phyloP scores from a whole-genome alignment of 139 green algal genomes.

The Chlorella sp. region DNA sequence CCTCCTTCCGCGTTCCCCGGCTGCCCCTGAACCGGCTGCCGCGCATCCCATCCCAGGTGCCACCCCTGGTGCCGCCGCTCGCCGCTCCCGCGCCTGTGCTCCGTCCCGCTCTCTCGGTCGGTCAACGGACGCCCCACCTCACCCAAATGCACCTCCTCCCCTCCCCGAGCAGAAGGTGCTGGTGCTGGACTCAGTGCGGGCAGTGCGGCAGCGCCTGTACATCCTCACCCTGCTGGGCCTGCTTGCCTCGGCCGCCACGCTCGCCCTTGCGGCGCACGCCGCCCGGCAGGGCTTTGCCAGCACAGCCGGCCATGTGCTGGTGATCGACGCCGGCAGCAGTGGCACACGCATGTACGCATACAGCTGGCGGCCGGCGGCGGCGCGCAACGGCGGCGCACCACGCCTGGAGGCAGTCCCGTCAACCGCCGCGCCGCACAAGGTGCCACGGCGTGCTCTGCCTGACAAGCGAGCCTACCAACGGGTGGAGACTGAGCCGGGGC shows the following conservation, averaged over 20 bases:
- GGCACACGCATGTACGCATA: constrained; percentile 73
- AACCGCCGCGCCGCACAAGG: neutral
- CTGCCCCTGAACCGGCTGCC: neutral
- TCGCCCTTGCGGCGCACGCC: neutral
- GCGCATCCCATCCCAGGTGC: constrained; percentile 4
- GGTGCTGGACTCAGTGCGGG: neutral
- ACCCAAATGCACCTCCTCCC: no score
- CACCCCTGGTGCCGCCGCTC: neutral
- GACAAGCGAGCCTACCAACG: constrained; percentile 77
- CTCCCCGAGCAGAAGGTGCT: constrained; percentile 20
- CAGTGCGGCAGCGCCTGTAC: neutral
- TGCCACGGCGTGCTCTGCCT: constrained; percentile 40
- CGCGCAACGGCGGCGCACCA: neutral
- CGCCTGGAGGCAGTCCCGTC: constrained; percentile 28
- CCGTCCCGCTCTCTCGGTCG: neutral
- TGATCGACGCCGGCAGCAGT: constrained; percentile 77
- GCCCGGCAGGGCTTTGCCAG: no score
- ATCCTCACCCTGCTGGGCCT: neutral
- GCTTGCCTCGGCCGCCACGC: neutral
- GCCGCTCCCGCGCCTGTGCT: neutral
- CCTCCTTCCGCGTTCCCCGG: neutral
- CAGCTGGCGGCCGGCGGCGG: neutral
- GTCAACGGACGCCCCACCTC: no score
- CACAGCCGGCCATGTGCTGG: constrained; percentile 51
- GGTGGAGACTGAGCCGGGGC: constrained; percentile 89